Evolutionary conservation across 352 stramenopile species (phyloP).

Genomic region (Phytophthora fragariae): DNA sequence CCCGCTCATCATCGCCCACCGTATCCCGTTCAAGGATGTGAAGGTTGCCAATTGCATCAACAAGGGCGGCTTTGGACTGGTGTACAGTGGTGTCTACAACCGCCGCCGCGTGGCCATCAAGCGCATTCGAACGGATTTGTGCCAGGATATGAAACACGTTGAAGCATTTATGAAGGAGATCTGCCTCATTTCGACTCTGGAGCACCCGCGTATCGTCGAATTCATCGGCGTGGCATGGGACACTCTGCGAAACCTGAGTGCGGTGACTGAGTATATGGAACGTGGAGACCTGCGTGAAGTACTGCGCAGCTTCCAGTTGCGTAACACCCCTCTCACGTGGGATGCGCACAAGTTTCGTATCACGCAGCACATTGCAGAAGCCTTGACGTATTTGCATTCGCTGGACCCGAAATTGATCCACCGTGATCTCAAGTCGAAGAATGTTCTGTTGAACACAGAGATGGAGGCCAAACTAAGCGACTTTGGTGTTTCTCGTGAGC

Average conservation of each 20-base stretch:
- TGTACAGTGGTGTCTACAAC: slow-evolving; percentile 73
- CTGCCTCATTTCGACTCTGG: slow-evolving; percentile 61
- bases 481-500: slow-evolving; percentile 76
- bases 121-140: slow-evolving; percentile 59
- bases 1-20: slow-evolving; percentile 64
- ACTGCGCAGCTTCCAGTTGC: slow-evolving; percentile 54
- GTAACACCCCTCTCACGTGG: slow-evolving; percentile 56
- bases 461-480: slow-evolving; percentile 82
- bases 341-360: slow-evolving; percentile 62
- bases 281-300: slow-evolving; percentile 72
- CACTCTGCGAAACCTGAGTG: slow-evolving; percentile 57
- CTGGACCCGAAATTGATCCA: slow-evolving; percentile 75
- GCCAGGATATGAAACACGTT: slow-evolving; percentile 60
- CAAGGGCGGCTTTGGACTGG: slow-evolving; percentile 68
- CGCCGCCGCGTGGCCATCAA: slow-evolving; percentile 73
- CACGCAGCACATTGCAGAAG: slow-evolving; percentile 63
- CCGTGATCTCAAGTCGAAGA: slow-evolving; percentile 80
- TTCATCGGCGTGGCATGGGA: slow-evolving; percentile 79
- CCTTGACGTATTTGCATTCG: slow-evolving; percentile 73
- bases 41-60: slow-evolving; percentile 67
- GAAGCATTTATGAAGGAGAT: slow-evolving; percentile 77
- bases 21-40: slow-evolving; percentile 71
- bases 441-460: slow-evolving; percentile 70
- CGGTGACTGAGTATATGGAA: slow-evolving; percentile 82
- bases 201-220: slow-evolving; percentile 69